phyloP scores from a whole-genome alignment of 2,329 filamentous ascomycete genomes.

The Calonectria naviculata region DNA sequence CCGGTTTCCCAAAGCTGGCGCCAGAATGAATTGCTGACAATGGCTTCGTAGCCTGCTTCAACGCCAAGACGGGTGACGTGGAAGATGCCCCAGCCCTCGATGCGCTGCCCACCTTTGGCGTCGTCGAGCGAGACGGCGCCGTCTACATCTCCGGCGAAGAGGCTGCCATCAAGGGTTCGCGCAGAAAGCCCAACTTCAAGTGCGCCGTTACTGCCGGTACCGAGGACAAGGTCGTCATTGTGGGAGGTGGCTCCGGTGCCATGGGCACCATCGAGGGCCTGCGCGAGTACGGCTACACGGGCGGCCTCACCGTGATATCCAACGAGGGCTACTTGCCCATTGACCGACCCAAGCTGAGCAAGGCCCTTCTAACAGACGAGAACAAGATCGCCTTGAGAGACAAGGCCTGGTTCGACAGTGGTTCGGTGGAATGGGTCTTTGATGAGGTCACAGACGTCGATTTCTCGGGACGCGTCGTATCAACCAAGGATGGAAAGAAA shows the following conservation, averaged over 20 bases:
- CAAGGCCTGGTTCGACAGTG: constrained; percentile 79
- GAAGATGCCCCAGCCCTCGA: constrained; percentile 95
- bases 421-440: constrained; percentile 66
- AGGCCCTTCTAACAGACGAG: constrained; percentile 86
- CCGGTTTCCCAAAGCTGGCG: neutral
- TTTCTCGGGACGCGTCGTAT: constrained; percentile 77
- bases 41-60: constrained; percentile 82
- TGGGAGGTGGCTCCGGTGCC: constrained; percentile 88
- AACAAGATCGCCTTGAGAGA: constrained; percentile 83
- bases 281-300: constrained; percentile 82
- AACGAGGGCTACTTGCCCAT: constrained; percentile 89
- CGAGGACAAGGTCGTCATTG: constrained; percentile 79
- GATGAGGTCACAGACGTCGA: constrained; percentile 80
- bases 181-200: constrained; percentile 79
- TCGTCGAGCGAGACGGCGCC: constrained; percentile 82
- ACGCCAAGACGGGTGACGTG: constrained; percentile 87
- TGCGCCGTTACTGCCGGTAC: constrained; percentile 64
- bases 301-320: constrained; percentile 84
- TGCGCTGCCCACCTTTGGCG: constrained; percentile 83
- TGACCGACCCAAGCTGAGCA: constrained; percentile 95
- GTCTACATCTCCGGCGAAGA: constrained; percentile 89
- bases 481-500: constrained; percentile 79
- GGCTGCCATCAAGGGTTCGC: constrained; percentile 79
- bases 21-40: constrained; percentile 6
- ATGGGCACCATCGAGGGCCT: constrained; percentile 86